Percentiles rank a stretch among this genome's conserved stretches.
These are phyloP conservation scores for Jatropha podagrica DNA, from an alignment of 441 rosid species.

Conservation along the genomic window DNA sequence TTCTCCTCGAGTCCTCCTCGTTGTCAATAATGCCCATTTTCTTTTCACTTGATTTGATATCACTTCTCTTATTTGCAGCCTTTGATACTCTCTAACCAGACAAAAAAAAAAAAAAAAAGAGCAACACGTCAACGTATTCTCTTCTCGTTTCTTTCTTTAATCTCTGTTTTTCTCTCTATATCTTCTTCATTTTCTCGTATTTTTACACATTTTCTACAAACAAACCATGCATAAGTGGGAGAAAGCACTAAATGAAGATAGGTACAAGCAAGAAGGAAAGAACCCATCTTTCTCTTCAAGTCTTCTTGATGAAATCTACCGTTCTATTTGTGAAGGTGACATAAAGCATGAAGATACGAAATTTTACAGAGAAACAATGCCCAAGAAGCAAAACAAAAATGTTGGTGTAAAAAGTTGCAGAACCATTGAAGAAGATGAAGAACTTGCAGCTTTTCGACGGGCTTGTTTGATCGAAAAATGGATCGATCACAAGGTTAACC, in stretches of 20 bases:
- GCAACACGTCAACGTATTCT: neutral
- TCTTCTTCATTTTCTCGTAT: neutral
- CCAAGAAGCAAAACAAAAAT: constrained; percentile 42
- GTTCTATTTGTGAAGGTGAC: constrained; percentile 57
- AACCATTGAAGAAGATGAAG: neutral
- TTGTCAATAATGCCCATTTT: neutral
- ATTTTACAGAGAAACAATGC: constrained; percentile 41
- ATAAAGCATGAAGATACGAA: constrained; percentile 36
- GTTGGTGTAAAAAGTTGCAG: constrained; percentile 14
- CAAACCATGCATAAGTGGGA: constrained; percentile 41
- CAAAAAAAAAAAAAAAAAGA: neutral
- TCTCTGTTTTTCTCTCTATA: neutral
- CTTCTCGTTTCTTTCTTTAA: neutral
- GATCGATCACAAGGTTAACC: constrained; percentile 40
- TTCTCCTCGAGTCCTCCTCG: neutral
- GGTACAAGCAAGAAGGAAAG: constrained; percentile 24
- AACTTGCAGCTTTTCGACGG: constrained; percentile 20
- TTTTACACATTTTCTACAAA: neutral
- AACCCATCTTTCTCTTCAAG: constrained; percentile 87
- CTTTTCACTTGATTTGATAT: constrained; percentile 1
- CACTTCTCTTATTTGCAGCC: constrained; percentile 18
- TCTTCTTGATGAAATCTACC: constrained; percentile 87
- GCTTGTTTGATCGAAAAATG: constrained; percentile 37
- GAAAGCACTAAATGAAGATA: constrained; percentile 35
- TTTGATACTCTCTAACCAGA: constrained; percentile 3